Conservation (phyloP, 345 rosid species). For the Heritiera fomes region DNA sequence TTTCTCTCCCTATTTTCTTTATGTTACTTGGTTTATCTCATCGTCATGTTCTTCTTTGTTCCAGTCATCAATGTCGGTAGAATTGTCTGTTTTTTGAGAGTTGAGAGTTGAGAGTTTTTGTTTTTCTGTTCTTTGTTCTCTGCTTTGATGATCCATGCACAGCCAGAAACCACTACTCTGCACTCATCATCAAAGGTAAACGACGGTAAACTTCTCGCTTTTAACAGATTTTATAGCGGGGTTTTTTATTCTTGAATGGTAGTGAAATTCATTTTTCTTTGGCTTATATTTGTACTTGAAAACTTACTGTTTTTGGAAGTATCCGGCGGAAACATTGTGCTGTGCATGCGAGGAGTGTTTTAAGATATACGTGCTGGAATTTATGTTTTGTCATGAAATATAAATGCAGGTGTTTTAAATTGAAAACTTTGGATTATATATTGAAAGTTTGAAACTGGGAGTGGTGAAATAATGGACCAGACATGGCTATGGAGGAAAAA, state of each 20-base stretch:
- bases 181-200: constrained; percentile 10
- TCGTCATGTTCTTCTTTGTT: neutral
- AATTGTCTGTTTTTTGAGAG: neutral
- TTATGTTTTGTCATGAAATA: constrained; percentile 5
- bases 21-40: constrained; percentile 9
- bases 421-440: constrained; percentile 3
- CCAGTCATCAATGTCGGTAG: constrained; percentile 10
- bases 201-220: neutral
- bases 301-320: neutral
- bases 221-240: neutral
- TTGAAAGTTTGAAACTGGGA: neutral
- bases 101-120: neutral
- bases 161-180: neutral
- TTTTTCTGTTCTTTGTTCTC: neutral
- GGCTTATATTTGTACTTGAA: neutral
- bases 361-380: no score
- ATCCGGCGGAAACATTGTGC: neutral
- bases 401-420: constrained; percentile 22
- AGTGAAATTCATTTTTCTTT: neutral
- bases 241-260: neutral
- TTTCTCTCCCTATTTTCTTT: constrained; percentile 21
- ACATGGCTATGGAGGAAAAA: constrained; percentile 90
- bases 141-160: constrained; percentile 1
- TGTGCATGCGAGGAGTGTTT: neutral
- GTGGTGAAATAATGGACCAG: constrained; percentile 58